phyloP scores from a whole-genome alignment of 192 early-diverging fungal species.

The Backusella tuberculispora region DNA sequence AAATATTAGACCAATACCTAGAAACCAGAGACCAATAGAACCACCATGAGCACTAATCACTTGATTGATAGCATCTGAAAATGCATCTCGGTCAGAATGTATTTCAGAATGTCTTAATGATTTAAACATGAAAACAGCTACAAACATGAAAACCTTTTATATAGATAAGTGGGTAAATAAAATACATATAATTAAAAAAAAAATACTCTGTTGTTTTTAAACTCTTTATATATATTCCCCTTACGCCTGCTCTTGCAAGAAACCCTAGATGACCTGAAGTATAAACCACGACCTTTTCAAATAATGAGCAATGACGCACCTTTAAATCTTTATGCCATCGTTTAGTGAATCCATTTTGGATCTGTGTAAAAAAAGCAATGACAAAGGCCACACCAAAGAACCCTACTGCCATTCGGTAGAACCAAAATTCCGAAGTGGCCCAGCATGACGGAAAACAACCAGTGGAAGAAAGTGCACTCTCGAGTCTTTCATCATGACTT shows the following conservation, averaged over 20 bases:
- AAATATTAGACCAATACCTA: conserved; percentile 39
- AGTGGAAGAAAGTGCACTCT: conserved; percentile 7
- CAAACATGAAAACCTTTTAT: conserved; percentile 48
- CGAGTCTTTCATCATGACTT: conserved; percentile 18
- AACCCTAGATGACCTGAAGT: conserved; percentile 49
- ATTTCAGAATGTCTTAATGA: conserved; percentile 13
- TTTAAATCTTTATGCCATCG: conserved; percentile 43
- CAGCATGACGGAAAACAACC: conserved; percentile 48
- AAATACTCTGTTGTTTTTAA: background rate
- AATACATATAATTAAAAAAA: too few relatives aligned
- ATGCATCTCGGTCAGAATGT: conserved; percentile 20
- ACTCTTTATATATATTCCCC: background rate
- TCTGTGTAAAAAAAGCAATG: conserved; percentile 48
- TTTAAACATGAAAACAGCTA: conserved; percentile 45
- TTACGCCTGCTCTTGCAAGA: conserved; percentile 46
- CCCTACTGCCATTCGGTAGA: conserved; percentile 32
- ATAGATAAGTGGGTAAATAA: background rate
- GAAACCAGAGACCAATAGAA: conserved; percentile 29
- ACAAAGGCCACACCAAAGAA: conserved; percentile 47
- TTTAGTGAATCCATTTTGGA: conserved; percentile 39
- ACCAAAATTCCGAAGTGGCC: conserved; percentile 22
- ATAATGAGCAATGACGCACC: conserved; percentile 13
- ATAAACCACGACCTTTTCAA: conserved; percentile 35
- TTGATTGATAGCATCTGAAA: conserved; percentile 41
- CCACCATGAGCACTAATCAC: conserved; percentile 25